These are phyloP conservation scores for Salix dunnii DNA, from an alignment of 345 rosid genomes.

Conservation along the genomic window DNA sequence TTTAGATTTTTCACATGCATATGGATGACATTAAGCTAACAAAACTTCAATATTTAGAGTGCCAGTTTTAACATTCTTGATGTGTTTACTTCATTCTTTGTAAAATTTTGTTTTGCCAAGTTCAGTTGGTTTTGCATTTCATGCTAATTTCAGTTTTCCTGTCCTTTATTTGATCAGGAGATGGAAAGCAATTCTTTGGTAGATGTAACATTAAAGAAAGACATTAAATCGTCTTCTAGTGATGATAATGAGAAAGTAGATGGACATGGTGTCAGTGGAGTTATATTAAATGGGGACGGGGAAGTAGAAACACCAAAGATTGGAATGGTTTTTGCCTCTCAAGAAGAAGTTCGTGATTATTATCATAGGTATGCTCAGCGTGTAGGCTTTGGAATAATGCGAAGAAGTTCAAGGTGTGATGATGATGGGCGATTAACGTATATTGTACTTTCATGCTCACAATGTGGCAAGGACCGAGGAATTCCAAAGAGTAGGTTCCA, in stretches of 20 bases:
- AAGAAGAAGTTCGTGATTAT: neutral
- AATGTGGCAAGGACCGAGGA: slow-evolving; percentile 1
- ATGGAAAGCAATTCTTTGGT: neutral
- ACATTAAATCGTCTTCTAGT: neutral
- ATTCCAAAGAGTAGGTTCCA: neutral
- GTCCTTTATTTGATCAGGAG: neutral
- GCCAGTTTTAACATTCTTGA: no score
- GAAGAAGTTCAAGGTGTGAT: slow-evolving; percentile 5
- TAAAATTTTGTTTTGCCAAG: neutral
- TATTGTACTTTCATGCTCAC: neutral
- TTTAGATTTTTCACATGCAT: no score
- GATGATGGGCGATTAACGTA: neutral
- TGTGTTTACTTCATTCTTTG: no score
- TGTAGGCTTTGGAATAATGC: slow-evolving; percentile 1
- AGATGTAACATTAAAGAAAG: neutral
- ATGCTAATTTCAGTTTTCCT: neutral
- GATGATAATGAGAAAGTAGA: slow-evolving; percentile 1
- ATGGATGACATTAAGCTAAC: no score
- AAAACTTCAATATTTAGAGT: no score
- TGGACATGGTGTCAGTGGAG: neutral
- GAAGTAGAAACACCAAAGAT: slow-evolving; percentile 1
- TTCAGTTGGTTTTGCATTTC: neutral
- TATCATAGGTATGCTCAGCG: neutral
- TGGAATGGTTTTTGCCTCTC: slow-evolving; percentile 1
- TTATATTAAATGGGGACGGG: neutral